These are phyloP conservation scores for Canna indica DNA, from an alignment of 176 grass and related monocot genomes.

Conservation along the genomic window DNA sequence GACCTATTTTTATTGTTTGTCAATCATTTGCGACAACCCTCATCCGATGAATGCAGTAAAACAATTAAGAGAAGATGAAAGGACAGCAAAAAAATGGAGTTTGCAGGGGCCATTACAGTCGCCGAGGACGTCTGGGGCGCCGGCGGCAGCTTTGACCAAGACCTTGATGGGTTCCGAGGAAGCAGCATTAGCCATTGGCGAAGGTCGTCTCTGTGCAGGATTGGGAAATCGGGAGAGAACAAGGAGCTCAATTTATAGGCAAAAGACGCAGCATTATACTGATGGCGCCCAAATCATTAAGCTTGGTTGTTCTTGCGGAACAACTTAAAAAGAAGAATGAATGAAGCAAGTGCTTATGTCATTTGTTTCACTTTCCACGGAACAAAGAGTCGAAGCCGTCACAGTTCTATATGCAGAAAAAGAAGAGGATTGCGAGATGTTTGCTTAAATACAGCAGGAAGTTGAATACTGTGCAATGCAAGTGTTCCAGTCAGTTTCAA, in stretches of 20 bases:
- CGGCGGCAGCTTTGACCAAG: background rate
- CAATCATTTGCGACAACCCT: background rate
- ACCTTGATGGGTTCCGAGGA: background rate
- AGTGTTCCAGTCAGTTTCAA: no score
- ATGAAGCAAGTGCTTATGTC: no score
- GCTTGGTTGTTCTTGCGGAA: no score
- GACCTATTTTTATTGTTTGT: background rate
- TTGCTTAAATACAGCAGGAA: no score
- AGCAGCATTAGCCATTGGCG: background rate
- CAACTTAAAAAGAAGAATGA: no score
- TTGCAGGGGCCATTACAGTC: background rate
- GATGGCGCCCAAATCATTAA: background rate
- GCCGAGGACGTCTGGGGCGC: background rate
- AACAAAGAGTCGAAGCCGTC: no score
- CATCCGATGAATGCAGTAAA: background rate
- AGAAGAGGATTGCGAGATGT: no score
- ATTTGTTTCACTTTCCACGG: no score
- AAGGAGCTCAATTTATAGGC: background rate
- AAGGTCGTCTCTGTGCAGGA: background rate
- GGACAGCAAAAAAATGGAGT: background rate
- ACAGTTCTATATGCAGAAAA: no score
- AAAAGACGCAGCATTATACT: background rate
- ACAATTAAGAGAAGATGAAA: background rate
- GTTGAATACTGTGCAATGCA: no score
- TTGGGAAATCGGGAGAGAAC: background rate